Percentiles rank a stretch among this genome's conserved stretches.
Conservation (phyloP, 2,329 filamentous ascomycete genomes). For the Aspergillus ibericus region DNA sequence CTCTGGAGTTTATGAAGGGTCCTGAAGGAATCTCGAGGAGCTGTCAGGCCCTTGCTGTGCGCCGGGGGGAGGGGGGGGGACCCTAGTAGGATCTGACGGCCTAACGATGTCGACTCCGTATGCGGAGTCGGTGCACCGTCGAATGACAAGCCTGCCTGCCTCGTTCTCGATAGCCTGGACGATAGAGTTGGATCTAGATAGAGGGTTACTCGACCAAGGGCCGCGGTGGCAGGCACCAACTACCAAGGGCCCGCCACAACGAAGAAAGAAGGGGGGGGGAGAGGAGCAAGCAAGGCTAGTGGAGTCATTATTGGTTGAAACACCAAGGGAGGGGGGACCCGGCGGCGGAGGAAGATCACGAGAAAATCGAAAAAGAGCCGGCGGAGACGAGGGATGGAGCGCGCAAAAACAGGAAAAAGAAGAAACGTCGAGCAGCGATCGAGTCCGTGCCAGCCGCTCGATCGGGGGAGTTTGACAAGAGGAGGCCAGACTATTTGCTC, state of each 20-base stretch:
- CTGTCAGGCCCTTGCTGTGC: constrained; percentile 21
- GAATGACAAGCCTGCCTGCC: constrained; percentile 15
- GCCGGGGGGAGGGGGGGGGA: constrained; percentile 8
- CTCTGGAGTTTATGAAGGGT: constrained; percentile 19
- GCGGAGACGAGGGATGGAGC: background rate
- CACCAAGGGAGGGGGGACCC: background rate
- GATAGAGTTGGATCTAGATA: constrained; percentile 25
- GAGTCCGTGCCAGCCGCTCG: constrained; percentile 20
- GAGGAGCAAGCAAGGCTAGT: constrained; percentile 20
- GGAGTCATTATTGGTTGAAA: constrained; percentile 15
- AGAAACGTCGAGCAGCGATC: constrained; percentile 17
- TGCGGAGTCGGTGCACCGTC: constrained; percentile 14
- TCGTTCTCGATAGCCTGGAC: constrained; percentile 24
- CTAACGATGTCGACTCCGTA: constrained; percentile 3
- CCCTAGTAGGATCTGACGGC: constrained; percentile 11
- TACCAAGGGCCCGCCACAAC: constrained; percentile 9
- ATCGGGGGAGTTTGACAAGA: constrained; percentile 9
- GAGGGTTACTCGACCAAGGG: constrained; percentile 14
- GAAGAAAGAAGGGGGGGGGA: constrained; percentile 1
- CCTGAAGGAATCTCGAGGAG: constrained; percentile 16
- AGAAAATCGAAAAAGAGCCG: constrained; percentile 7
- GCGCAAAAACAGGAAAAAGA: constrained; percentile 9
- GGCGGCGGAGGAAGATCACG: background rate
- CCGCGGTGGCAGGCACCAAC: constrained; percentile 14
- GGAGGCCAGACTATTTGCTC: constrained; percentile 11